Conservation (phyloP, 73 alveolate genomes). For the Paraurostyla sp. region DNA sequence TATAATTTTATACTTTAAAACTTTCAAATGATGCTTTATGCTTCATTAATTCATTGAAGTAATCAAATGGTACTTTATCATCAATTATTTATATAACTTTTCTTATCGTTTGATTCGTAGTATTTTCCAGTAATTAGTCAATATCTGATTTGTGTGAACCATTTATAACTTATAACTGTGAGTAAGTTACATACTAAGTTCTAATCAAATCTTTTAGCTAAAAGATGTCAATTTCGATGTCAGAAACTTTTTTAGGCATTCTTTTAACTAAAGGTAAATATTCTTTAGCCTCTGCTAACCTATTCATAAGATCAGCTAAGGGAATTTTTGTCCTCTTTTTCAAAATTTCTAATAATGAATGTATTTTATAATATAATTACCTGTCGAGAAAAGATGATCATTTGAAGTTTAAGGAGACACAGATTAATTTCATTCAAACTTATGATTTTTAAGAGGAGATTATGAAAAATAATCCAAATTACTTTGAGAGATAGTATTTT, state of each 20-base stretch:
- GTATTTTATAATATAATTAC: background rate
- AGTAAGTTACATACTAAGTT: background rate
- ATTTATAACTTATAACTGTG: background rate
- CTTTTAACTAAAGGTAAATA: background rate
- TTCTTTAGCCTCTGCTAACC: conserved; percentile 29
- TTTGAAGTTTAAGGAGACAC: background rate
- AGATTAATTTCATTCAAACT: background rate
- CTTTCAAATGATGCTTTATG: conserved; percentile 1
- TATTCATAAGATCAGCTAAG: background rate
- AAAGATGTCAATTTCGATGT: background rate
- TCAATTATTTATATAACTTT: conserved; percentile 6
- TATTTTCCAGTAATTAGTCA: conserved; percentile 5
- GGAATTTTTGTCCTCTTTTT: conserved; percentile 12
- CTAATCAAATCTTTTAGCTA: background rate
- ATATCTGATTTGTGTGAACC: background rate
- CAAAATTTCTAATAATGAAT: background rate
- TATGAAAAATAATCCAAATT: too few relatives aligned
- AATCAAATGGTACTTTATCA: conserved; percentile 21
- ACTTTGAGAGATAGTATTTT: too few relatives aligned
- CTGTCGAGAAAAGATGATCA: background rate
- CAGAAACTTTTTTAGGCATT: conserved; percentile 11
- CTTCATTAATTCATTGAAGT: background rate
- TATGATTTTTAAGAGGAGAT: background rate
- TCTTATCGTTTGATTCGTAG: background rate
- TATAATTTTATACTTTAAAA: background rate